Conservation (phyloP, 108 stramenopile genomes). For the Skeletonema grethae region DNA sequence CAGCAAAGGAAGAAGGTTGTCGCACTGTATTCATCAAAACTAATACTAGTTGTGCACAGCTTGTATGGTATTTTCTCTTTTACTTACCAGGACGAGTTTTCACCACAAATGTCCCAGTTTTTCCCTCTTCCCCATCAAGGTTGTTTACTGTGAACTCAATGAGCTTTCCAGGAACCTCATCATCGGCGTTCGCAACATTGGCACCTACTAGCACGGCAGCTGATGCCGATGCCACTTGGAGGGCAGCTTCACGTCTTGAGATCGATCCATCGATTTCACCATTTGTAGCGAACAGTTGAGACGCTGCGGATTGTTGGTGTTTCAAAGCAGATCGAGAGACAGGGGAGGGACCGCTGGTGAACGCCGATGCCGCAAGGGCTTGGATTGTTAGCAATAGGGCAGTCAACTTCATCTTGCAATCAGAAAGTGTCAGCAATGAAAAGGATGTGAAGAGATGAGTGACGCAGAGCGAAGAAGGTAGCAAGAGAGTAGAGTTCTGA, state of each 20-base stretch:
- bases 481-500: too few species aligned
- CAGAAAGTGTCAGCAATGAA: too few species aligned
- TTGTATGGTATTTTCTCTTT: background rate
- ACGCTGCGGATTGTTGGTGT: background rate
- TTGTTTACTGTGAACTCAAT: conserved; percentile 75
- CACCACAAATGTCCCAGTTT: conserved; percentile 68
- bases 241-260: conserved; percentile 24
- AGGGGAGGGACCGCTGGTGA: conserved; percentile 15
- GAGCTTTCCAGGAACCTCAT: conserved; percentile 16
- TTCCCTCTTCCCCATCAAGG: conserved; percentile 66
- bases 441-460: too few species aligned
- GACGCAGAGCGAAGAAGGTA: too few species aligned
- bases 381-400: conserved; percentile 22
- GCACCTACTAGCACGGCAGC: conserved; percentile 10
- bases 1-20: too few species aligned
- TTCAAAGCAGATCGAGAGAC: background rate
- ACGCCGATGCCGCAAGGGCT: conserved; percentile 20
- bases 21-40: too few species aligned
- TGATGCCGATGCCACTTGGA: background rate
- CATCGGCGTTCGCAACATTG: conserved; percentile 23
- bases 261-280: background rate
- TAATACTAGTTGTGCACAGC: too few species aligned
- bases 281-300: conserved; percentile 17
- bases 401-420: conserved; percentile 18
- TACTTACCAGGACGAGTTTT: conserved; percentile 53